Conservation (phyloP, 176 grass and related monocot species). For the Oryza rufipogon region DNA sequence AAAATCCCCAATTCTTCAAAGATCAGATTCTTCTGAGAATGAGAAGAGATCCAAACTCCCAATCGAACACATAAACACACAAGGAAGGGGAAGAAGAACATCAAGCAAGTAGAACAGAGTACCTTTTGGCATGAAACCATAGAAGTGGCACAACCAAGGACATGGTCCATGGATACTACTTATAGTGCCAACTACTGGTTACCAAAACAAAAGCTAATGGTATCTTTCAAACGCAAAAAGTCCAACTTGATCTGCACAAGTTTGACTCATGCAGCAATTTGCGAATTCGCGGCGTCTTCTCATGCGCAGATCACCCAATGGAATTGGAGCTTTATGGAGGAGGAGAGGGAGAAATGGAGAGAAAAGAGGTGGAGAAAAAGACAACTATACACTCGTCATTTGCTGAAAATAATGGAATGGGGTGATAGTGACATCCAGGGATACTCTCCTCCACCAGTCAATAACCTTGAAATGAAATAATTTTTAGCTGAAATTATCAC, state of each 20-base stretch:
- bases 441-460: neutral
- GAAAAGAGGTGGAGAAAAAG: constrained; percentile 11
- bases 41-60: neutral
- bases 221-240: constrained; percentile 24
- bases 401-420: neutral
- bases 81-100: neutral
- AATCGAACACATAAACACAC: neutral
- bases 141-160: constrained; percentile 36
- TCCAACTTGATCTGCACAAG: constrained; percentile 42
- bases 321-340: constrained; percentile 19
- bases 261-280: constrained; percentile 22
- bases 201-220: neutral
- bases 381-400: constrained; percentile 12
- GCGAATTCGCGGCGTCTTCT: constrained; percentile 1
- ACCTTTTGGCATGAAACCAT: constrained; percentile 36
- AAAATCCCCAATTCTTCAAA: neutral
- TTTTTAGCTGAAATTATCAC: neutral
- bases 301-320: constrained; percentile 27
- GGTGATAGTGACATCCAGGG: constrained; percentile 13
- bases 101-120: neutral
- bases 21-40: neutral
- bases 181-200: constrained; percentile 14
- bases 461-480: neutral
- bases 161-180: constrained; percentile 39
- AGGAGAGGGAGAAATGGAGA: neutral